These are phyloP conservation scores for Postia placenta DNA, from an alignment of 768 basidiomycete genomes.

Conservation along the genomic window DNA sequence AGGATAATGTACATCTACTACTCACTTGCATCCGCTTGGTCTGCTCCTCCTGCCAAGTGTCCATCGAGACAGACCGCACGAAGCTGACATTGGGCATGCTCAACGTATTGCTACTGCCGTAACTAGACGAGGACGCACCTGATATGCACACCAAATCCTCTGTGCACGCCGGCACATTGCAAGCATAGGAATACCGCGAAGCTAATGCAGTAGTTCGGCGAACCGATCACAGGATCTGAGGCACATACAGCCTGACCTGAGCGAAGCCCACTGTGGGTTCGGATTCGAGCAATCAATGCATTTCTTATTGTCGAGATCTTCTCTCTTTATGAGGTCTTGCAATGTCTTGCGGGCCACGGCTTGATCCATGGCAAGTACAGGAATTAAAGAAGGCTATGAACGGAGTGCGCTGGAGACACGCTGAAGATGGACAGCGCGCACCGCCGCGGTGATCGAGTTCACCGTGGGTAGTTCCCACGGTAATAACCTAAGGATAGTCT, in stretches of 20 bases:
- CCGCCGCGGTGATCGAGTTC: no score
- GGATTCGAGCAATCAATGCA: constrained; percentile 84
- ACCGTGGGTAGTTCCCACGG: no score
- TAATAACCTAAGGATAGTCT: no score
- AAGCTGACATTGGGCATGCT: constrained; percentile 43
- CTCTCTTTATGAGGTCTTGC: constrained; percentile 66
- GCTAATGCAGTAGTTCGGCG: constrained; percentile 29
- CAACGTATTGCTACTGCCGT: no score
- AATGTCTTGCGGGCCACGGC: constrained; percentile 62
- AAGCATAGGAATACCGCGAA: constrained; percentile 90
- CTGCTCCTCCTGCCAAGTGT: constrained; percentile 91
- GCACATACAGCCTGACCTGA: constrained; percentile 42
- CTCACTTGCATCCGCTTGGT: constrained; percentile 84
- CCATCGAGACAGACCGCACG: constrained; percentile 93
- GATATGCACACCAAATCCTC: constrained; percentile 93
- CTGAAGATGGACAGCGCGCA: no score
- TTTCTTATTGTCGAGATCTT: constrained; percentile 66
- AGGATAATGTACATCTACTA: neutral
- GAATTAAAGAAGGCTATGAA: neutral
- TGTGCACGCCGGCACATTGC: constrained; percentile 78
- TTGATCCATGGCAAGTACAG: constrained; percentile 42
- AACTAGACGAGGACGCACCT: constrained; percentile 35
- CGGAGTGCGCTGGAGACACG: neutral
- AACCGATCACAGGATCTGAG: constrained; percentile 2
- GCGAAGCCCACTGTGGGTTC: constrained; percentile 94